A percentile compares a stretch with the other conserved stretches of the same genome.
Evolutionary conservation across 139 green algal species (phyloP).

Genomic region (Spirogloea muscicola): DNA sequence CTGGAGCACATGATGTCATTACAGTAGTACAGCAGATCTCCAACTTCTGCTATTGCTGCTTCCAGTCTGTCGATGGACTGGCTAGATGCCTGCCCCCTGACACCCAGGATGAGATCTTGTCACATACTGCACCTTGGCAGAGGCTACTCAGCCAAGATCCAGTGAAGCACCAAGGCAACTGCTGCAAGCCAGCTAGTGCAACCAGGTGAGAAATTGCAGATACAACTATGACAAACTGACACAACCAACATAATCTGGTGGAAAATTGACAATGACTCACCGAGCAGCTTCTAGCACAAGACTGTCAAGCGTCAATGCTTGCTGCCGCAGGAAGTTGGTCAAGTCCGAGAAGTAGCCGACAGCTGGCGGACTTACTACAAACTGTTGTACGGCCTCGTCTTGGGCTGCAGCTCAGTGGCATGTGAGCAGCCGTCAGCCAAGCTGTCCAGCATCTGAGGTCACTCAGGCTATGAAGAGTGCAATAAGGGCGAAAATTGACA

Average conservation of each 20-base stretch:
- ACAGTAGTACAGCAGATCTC: constrained; percentile 89
- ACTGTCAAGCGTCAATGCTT: constrained; percentile 28
- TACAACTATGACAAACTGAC: background rate
- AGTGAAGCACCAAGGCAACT: background rate
- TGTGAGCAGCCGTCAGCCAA: too few relatives aligned
- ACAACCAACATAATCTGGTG: background rate
- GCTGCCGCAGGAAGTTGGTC: constrained; percentile 44
- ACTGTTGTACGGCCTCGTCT: constrained; percentile 15
- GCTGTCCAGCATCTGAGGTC: too few relatives aligned
- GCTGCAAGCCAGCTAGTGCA: background rate
- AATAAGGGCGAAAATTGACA: too few relatives aligned
- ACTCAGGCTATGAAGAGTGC: too few relatives aligned
- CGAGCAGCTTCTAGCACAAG: constrained; percentile 26
- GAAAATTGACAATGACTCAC: constrained; percentile 9
- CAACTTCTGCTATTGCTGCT: constrained; percentile 78
- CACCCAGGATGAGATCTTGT: background rate
- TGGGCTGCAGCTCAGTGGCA: too few relatives aligned
- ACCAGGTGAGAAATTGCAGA: background rate
- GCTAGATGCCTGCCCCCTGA: constrained; percentile 10
- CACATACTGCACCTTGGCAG: background rate
- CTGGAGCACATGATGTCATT: constrained; percentile 75
- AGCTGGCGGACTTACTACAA: constrained; percentile 26
- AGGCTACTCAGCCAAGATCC: background rate
- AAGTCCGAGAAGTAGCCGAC: constrained; percentile 49
- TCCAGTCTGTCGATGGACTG: constrained; percentile 58